Evolutionary conservation across 2,329 filamentous ascomycete genomes (phyloP).

Genomic region (Colletotrichum costaricense): DNA sequence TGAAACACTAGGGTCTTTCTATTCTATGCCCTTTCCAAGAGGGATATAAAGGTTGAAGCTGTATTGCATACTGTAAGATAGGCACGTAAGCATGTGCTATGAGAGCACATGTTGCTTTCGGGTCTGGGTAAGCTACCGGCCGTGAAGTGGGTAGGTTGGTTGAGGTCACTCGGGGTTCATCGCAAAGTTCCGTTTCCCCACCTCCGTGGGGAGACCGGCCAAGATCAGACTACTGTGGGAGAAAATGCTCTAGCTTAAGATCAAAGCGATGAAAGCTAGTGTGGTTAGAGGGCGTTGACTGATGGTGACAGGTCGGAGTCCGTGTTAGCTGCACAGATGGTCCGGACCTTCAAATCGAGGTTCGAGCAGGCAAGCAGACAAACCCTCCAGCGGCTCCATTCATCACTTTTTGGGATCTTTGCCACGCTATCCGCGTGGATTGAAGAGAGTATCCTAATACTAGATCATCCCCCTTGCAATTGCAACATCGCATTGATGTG

Average conservation of each 20-base stretch:
- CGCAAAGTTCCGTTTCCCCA: neutral
- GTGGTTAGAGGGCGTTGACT: neutral
- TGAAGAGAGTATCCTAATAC: neutral
- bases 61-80: no score
- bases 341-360: neutral
- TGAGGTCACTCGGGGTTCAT: neutral
- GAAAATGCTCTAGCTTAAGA: neutral
- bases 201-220: no score
- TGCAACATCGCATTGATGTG: neutral
- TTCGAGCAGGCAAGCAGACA: neutral
- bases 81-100: no score
- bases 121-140: no score
- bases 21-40: no score
- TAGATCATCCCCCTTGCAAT: neutral
- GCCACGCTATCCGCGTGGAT: neutral
- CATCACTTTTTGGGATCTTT: neutral
- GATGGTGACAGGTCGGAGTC: neutral
- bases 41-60: no score
- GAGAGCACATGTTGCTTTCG: no score
- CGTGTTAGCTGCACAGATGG: constrained; percentile 1
- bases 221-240: neutral
- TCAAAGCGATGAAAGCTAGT: neutral
- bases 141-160: neutral
- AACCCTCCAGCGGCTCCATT: neutral
- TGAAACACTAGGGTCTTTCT: no score